Evolutionary conservation across 257 asterid species (phyloP).

Genomic region (Scutellaria galericulata): DNA sequence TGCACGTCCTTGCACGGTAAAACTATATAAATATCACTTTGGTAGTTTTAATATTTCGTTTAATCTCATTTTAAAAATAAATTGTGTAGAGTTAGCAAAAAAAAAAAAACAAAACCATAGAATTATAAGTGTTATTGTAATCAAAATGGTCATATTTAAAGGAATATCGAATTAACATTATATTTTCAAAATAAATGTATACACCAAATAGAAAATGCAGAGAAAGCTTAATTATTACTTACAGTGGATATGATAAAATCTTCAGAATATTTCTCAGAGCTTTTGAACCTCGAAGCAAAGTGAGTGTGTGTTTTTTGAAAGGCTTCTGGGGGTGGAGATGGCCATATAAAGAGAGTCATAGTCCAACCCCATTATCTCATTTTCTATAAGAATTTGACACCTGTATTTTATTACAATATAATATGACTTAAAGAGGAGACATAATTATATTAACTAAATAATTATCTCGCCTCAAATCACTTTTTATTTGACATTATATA

Average conservation of each 20-base stretch:
- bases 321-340: neutral
- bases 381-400: conserved; percentile 9
- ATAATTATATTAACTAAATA: neutral
- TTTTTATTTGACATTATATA: too few species aligned
- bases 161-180: too few species aligned
- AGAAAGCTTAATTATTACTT: neutral
- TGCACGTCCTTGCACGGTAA: neutral
- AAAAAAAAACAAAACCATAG: too few species aligned
- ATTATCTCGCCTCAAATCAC: too few species aligned
- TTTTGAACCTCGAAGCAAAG: neutral
- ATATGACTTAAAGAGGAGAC: conserved; percentile 30
- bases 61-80: too few species aligned
- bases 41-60: too few species aligned
- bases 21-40: too few species aligned
- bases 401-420: conserved; percentile 16
- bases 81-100: too few species aligned
- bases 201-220: neutral
- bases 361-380: neutral
- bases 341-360: conserved; percentile 7
- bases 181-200: neutral
- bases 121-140: too few species aligned
- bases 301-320: neutral
- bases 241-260: neutral
- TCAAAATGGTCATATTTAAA: too few species aligned
- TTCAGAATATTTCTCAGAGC: neutral